Evolutionary conservation across 768 basidiomycete species (phyloP), one percentile per base, ranked within the genome.

Genomic region (Russula compacta): DNA sequence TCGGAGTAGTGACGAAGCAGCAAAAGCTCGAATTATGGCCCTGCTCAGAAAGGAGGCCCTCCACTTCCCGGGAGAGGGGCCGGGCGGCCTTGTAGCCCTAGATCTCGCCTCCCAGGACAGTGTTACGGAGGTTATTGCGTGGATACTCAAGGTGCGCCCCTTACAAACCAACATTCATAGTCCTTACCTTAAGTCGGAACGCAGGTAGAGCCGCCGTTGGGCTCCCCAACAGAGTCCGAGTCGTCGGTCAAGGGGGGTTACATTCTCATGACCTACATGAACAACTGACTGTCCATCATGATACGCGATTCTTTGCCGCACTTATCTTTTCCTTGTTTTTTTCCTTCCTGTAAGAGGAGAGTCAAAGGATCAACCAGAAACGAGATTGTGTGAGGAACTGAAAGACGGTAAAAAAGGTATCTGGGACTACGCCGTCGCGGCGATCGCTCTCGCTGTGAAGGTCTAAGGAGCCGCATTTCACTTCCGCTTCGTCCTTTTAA

Each of bases 401-500:
- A 53, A 65, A 6, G 54, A 55, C 4, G 17, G 46, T 14, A 17
- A 47, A 52, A 38, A 39, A 36, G 15, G 59, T 6, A 40, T 65
- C 38, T 61, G 57, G 63, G 66, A 66, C 14, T 61, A 61, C 33
- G 66, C 66, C 7, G 53, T 66, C 33, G 64, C 66, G 17, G 59
- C 66, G 4, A 42, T 66, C 21, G 49, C 64, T 15, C 48, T 66
- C 42, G 61, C 58, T 38, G 66, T 66, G 32, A 66, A 66, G 64
- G 66, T 66, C 36, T 38, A 48, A 15, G 15, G 53, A 38, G 19
- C 35, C 19, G 10, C 15, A 44, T 50, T 24, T 19, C 12, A 38
- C 39, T 19, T 33, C 19, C 8, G 6, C 24, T 32, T 46, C 50
- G 38, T 21, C 3, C 29, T 1, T 39, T 8, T 21, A 48, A 46